A percentile compares a stretch with the other conserved stretches of the same genome.
These are phyloP conservation scores for Backusella mclennaniae DNA, from an alignment of 192 early-diverging fungal species.

Conservation along the genomic window DNA sequence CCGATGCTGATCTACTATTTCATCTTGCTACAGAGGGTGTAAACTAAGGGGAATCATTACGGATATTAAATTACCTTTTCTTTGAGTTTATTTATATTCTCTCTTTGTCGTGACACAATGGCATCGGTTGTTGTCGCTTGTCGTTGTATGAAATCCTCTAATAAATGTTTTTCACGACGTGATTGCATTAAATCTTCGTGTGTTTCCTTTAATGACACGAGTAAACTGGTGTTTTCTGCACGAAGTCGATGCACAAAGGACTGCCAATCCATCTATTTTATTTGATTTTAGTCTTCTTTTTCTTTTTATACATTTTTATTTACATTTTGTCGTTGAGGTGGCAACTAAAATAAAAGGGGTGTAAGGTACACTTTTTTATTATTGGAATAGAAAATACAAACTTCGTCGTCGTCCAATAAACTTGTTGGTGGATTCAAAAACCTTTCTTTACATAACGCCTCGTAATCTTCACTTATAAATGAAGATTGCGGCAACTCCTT, in stretches of 20 bases:
- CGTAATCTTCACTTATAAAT: slow-evolving; percentile 3
- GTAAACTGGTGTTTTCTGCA: not conserved
- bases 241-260: not conserved
- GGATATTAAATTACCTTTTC: not conserved
- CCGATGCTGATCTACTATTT: not conserved
- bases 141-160: slow-evolving; percentile 5
- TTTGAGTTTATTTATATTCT: not conserved
- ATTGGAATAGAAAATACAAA: not conserved
- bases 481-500: slow-evolving; percentile 10
- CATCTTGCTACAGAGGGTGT: not conserved
- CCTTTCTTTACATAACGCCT: slow-evolving; percentile 8
- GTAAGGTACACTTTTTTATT: not conserved
- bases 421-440: slow-evolving; percentile 11
- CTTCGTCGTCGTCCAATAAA: not conserved
- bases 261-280: slow-evolving; percentile 1
- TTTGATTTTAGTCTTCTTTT: not conserved
- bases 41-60: too few species aligned
- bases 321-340: not conserved
- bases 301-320: not conserved
- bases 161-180: not conserved
- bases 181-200: slow-evolving; percentile 4
- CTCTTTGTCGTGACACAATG: not conserved
- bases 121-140: not conserved
- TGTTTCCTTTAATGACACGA: not conserved
- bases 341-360: not conserved